Base-by-base conservation (phyloP, 2,329 filamentous ascomycete genomes). In the Cladosporium colombiae region DNA sequence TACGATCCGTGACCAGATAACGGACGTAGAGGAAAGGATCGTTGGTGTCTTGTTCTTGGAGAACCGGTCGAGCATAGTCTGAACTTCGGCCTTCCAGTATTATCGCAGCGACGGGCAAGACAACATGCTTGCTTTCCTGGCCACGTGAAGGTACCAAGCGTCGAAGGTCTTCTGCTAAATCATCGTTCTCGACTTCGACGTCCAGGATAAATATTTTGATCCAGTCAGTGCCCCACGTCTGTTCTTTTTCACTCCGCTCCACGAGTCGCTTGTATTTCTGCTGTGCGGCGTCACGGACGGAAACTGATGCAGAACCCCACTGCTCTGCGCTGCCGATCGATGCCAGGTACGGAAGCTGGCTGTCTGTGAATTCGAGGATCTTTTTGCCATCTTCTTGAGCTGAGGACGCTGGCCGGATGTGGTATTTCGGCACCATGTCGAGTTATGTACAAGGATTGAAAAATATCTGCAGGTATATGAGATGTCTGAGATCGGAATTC, bases 31-130 rank as follows among this genome's bases (percentile, higher is more conserved):
- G 60, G 35, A 68, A 70, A 23, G 67, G 66, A 14, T 68, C 65
- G 1, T 58, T 23, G 10, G 65, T 53, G 33, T 68, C 67, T 49
- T 74, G 55, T 27, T 93, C 78, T 84, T 93, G 66, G 89, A 91
- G 75, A 85, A 90, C 67, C 85, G 88, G 65, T 80, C 81, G 2
- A 72, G 74, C 50, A 25, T 70, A 70, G 11, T 55, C 66, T 11
- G 66, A 53, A 10, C 65, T 55, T 25, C 60, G 66, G 3, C 58
- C 37, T 23, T 68, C 61, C 35, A 70, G 52, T 2, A 68, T 61
- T n/a, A 70, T 31, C 2, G 40, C 66, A 5, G 66, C 68, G 11
- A 68, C 65, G 8, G 68, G 64, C 37, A 66, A 31, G 6, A 29
- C 25, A 40, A 10, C 18, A 18, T 5, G 27, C 21, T 37, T 37